Conservation (phyloP, 1,284 basidiomycete genomes). For the Microbotryum scabiosae region DNA sequence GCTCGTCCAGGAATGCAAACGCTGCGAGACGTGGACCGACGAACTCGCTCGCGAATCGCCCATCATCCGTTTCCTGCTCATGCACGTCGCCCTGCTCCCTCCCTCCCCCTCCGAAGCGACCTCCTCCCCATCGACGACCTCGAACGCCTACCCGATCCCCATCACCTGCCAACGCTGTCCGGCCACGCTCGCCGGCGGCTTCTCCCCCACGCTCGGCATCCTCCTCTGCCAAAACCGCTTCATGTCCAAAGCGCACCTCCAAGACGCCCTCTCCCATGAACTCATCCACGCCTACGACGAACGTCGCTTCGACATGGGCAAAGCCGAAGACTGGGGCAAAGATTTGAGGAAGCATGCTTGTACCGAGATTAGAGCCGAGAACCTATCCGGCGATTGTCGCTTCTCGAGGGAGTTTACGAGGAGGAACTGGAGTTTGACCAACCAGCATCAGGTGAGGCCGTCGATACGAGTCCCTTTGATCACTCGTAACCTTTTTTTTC, state of each 20-base stretch:
- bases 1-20: constrained; percentile 38
- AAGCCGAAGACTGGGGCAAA: constrained; percentile 61
- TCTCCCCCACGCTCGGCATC: constrained; percentile 65
- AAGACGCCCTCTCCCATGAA: constrained; percentile 87
- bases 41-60: constrained; percentile 57
- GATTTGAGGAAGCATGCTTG: constrained; percentile 82
- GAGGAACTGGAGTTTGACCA: constrained; percentile 71
- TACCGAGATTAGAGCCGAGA: constrained; percentile 93
- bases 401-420: constrained; percentile 66
- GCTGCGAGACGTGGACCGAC: constrained; percentile 45
- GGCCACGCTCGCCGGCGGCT: constrained; percentile 66
- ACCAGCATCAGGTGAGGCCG: constrained; percentile 80
- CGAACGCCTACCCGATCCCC: constrained; percentile 46
- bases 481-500: no score
- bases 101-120: constrained; percentile 43
- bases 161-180: constrained; percentile 78
- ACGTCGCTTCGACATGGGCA: constrained; percentile 71
- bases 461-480: no score
- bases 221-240: constrained; percentile 76
- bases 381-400: constrained; percentile 82
- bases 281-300: constrained; percentile 95
- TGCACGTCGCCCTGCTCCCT: constrained; percentile 64
- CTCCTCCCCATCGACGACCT: constrained; percentile 48
- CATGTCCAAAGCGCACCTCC: constrained; percentile 74
- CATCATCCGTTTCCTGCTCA: constrained; percentile 74